These are phyloP conservation scores for Chondrus crispus DNA, from an alignment of 23 red algal species.

Conservation along the genomic window DNA sequence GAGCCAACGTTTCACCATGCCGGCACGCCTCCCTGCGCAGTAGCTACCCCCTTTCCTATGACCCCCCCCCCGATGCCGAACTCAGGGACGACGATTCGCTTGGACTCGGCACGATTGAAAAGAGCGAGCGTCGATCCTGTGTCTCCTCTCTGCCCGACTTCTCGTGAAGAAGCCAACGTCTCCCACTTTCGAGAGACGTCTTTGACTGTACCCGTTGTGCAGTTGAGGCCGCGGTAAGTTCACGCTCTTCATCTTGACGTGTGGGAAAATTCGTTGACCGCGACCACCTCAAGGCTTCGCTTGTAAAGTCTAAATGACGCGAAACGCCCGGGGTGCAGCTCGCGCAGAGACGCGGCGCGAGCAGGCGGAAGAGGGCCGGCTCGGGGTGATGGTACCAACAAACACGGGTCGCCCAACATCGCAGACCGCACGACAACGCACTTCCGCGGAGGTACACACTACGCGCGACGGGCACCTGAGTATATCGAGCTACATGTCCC, in stretches of 20 bases:
- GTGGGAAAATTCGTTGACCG: constrained; percentile 7
- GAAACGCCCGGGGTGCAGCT: constrained; percentile 41
- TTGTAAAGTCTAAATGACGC: constrained; percentile 80
- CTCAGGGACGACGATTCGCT: constrained; percentile 73
- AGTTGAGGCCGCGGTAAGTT: constrained; percentile 91
- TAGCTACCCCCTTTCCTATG: constrained; percentile 38
- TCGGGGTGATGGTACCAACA: constrained; percentile 39
- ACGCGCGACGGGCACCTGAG: constrained; percentile 97
- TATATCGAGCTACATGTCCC: constrained; percentile 82
- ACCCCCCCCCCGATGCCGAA: constrained; percentile 85
- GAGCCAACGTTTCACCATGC: constrained; percentile 74
- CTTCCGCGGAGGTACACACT: constrained; percentile 66
- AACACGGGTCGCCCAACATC: constrained; percentile 62
- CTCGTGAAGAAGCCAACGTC: not conserved
- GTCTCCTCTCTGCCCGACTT: constrained; percentile 72
- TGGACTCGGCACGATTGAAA: constrained; percentile 31
- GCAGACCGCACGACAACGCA: not conserved
- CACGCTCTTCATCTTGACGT: constrained; percentile 74
- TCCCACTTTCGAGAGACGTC: not conserved
- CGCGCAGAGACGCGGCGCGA: constrained; percentile 44
- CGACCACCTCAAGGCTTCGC: not conserved
- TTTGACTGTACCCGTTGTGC: constrained; percentile 79
- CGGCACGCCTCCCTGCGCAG: constrained; percentile 38
- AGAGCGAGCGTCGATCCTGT: not conserved
- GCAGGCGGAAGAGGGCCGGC: not conserved